Percentiles rank a stretch among this genome's conserved stretches.
Conservation (phyloP, 2,329 filamentous ascomycete species). For the Fusarium sp. region DNA sequence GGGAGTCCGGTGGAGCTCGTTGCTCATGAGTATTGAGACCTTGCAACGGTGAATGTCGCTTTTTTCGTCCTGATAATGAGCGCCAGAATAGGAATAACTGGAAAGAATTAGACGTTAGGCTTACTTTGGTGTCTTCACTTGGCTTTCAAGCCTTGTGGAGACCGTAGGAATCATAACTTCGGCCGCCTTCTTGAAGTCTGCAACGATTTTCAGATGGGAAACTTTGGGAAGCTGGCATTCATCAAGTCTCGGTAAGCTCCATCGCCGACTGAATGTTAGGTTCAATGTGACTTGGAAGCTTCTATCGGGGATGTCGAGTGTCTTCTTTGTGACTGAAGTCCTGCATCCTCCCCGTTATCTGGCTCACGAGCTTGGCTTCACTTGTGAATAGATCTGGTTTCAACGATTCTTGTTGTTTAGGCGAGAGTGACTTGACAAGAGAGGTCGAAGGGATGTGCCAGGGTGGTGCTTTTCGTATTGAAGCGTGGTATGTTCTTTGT, state of each 20-base stretch:
- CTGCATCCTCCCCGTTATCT: constrained; percentile 7
- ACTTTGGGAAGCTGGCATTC: constrained; percentile 49
- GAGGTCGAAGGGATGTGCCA: background rate
- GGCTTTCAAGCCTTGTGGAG: constrained; percentile 43
- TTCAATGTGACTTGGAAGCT: constrained; percentile 34
- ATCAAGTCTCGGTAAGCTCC: constrained; percentile 50
- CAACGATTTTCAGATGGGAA: constrained; percentile 45
- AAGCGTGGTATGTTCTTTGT: background rate
- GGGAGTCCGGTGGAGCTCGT: constrained; percentile 44
- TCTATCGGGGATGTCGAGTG: constrained; percentile 3
- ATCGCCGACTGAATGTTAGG: constrained; percentile 41
- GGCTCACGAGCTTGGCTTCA: background rate
- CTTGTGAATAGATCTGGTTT: too few relatives aligned
- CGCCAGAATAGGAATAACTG: background rate
- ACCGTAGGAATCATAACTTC: constrained; percentile 44
- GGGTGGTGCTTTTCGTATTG: background rate
- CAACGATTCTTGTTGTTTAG: too few relatives aligned
- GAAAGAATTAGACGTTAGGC: rapidly evolving
- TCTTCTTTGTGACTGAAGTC: background rate
- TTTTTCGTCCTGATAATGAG: constrained; percentile 28
- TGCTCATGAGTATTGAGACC: constrained; percentile 38
- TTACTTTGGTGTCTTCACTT: constrained; percentile 41
- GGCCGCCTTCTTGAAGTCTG: constrained; percentile 44
- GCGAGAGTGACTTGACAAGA: too few relatives aligned
- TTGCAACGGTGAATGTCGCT: constrained; percentile 46